Evolutionary conservation across 2,329 filamentous ascomycete species (phyloP).

Genomic region (Lasiodiplodia citricola): DNA sequence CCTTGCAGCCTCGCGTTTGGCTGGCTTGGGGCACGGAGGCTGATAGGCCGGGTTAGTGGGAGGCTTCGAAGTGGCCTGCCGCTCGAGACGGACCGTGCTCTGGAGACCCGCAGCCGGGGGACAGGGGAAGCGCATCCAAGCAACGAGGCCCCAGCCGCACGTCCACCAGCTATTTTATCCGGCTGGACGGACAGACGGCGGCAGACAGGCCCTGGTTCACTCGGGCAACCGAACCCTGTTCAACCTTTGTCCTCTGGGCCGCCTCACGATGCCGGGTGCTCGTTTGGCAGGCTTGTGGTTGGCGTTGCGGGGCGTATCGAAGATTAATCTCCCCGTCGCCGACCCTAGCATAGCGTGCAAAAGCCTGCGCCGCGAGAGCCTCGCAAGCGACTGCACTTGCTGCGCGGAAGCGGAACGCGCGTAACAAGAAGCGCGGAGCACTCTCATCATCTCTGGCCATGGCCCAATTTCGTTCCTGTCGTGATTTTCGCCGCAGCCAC

Average conservation of each 20-base stretch:
- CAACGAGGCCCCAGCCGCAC: constrained; percentile 12
- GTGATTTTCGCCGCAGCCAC: constrained; percentile 1
- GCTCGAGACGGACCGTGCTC: constrained; percentile 16
- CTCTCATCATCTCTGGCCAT: constrained; percentile 3
- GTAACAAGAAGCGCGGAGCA: constrained; percentile 4
- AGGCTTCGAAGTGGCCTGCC: constrained; percentile 22
- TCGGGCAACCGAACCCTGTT: not conserved
- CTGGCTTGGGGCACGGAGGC: not conserved
- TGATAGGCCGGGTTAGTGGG: constrained; percentile 14
- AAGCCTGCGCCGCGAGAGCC: constrained; percentile 8
- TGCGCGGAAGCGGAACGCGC: not conserved
- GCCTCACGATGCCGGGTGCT: not conserved
- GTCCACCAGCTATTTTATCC: constrained; percentile 9
- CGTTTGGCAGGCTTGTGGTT: constrained; percentile 7
- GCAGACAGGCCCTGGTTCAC: not conserved
- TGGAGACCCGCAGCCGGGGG: constrained; percentile 13
- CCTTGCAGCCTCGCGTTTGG: constrained; percentile 12
- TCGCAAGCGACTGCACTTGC: constrained; percentile 16
- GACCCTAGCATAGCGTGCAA: constrained; percentile 6
- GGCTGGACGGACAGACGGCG: constrained; percentile 8
- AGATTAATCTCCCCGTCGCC: constrained; percentile 12
- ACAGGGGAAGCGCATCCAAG: constrained; percentile 15
- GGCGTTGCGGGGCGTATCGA: constrained; percentile 14
- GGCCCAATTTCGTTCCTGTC: not conserved
- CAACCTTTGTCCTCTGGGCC: constrained; percentile 5